These are phyloP conservation scores for Dicorynia guianensis DNA, from an alignment of 306 rosid species.

Conservation along the genomic window DNA sequence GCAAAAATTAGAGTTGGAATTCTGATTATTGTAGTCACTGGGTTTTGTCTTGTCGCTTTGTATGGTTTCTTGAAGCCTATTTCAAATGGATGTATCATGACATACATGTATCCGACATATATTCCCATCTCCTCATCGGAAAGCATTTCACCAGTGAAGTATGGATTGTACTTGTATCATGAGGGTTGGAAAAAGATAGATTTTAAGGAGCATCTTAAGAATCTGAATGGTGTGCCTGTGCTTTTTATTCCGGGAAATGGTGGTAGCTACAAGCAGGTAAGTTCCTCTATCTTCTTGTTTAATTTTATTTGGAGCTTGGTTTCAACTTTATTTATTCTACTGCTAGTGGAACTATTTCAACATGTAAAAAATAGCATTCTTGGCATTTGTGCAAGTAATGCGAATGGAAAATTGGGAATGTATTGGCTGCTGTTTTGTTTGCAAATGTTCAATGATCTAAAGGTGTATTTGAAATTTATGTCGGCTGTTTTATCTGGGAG, in stretches of 20 bases:
- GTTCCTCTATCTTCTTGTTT: constrained; percentile 56
- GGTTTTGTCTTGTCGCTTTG: constrained; percentile 68
- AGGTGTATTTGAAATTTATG: constrained; percentile 7
- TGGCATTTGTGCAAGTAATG: constrained; percentile 15
- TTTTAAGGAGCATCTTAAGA: constrained; percentile 78
- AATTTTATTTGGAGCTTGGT: constrained; percentile 6
- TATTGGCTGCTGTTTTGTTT: not conserved
- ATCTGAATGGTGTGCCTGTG: constrained; percentile 85
- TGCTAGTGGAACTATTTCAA: constrained; percentile 22
- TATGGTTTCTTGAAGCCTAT: constrained; percentile 78
- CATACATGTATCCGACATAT: constrained; percentile 96
- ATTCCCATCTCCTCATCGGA: constrained; percentile 69
- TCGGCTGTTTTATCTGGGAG: not conserved
- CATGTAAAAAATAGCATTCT: constrained; percentile 1
- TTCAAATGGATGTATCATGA: constrained; percentile 89
- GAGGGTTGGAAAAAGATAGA: constrained; percentile 97
- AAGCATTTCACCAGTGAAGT: constrained; percentile 64
- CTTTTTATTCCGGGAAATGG: constrained; percentile 99
- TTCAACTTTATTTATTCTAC: constrained; percentile 2
- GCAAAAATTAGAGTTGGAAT: constrained; percentile 65
- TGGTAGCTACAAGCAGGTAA: constrained; percentile 99
- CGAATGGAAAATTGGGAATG: constrained; percentile 25
- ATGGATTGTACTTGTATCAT: constrained; percentile 85
- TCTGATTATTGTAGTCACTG: constrained; percentile 54
- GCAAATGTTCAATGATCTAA: constrained; percentile 27